Base-by-base conservation (phyloP, 2,329 filamentous ascomycete genomes). In the Rhynchosporium secalis region DNA sequence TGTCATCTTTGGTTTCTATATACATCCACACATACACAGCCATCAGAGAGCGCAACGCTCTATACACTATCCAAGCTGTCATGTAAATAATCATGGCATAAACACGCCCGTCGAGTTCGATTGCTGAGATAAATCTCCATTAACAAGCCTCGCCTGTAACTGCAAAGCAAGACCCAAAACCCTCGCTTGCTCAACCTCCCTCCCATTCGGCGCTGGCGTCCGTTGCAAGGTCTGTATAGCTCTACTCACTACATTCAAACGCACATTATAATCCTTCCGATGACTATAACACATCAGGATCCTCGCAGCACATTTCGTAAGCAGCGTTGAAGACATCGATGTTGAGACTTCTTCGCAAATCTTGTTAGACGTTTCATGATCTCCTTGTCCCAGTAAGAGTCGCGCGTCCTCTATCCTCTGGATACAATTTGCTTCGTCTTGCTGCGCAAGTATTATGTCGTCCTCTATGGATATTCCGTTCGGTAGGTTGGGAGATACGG, bases 231-330 rank as follows among this genome's bases (percentile, higher is more conserved):
- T 52, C 33, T 52, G 15, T 38, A 52, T 52, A 26, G 49, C 38
- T 33, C 49, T 38, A 12, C 15, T 52, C 33, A 52, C 49, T 3
- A 52, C 49, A 38, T 52, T 52, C 49, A 52, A 20, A 10, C 49
- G 49, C 9, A 52, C 26, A 20, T 15, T 13, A 52, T 52, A 15
- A 52, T 52, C 49, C n/a, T 26, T 52, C 15, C 15, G 9, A 26
- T 52, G n/a, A 15, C 49, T 52, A 38, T 52, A n/a, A 26, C 49
- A 52, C 49, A 52, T 52, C 1, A 52, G 33, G 36, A 52, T 38
- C 31, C 49, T 52, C 20, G 49, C 49, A 38, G 49, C 49, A 33
- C 49, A 52, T n/a, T 52, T 52, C n/a, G 49, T 52, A 31, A 52
- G 38, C 10, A 52, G n/a, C 4, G 31, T 52, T 3, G 49, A 52